Evolutionary conservation across 768 basidiomycete genomes (phyloP).

Genomic region (Psilocybe subaeruginosa): DNA sequence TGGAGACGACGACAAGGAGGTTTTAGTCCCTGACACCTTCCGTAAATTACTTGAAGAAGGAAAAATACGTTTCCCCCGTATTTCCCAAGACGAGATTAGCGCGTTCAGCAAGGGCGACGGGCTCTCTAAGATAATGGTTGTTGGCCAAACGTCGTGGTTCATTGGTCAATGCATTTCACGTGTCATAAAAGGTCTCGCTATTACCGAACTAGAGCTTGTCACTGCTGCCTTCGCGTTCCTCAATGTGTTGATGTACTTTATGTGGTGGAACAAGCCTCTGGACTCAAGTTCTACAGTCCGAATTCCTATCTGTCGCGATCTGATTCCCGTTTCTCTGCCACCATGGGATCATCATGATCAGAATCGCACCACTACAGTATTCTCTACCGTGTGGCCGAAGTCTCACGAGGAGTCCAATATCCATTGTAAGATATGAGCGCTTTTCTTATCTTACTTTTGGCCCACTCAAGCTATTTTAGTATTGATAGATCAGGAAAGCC

Average conservation of each 20-base stretch:
- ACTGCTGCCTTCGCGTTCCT: constrained; percentile 29
- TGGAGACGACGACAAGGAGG: background rate
- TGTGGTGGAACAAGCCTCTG: constrained; percentile 40
- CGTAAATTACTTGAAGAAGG: background rate
- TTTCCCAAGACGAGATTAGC: constrained; percentile 23
- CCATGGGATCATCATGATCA: too few relatives aligned
- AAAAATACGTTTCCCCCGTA: constrained; percentile 4
- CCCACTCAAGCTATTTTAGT: too few relatives aligned
- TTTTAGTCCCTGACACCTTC: background rate
- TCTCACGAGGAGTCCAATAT: too few relatives aligned
- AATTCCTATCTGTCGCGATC: background rate
- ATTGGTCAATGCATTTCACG: constrained; percentile 30
- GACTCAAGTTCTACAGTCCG: constrained; percentile 2
- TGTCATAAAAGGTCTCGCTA: constrained; percentile 15
- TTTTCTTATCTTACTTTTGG: too few relatives aligned
- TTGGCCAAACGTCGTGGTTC: constrained; percentile 34
- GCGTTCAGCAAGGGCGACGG: constrained; percentile 31
- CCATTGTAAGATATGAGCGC: too few relatives aligned
- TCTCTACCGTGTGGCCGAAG: too few relatives aligned
- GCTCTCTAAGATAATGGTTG: constrained; percentile 26
- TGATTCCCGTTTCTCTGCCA: background rate
- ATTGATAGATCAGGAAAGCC: too few relatives aligned
- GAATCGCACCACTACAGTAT: background rate
- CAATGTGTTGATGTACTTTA: constrained; percentile 28
- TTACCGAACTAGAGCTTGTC: constrained; percentile 34